These are phyloP conservation scores for Botrytis cinerea DNA, from an alignment of 2,329 filamentous ascomycete species.

Conservation along the genomic window DNA sequence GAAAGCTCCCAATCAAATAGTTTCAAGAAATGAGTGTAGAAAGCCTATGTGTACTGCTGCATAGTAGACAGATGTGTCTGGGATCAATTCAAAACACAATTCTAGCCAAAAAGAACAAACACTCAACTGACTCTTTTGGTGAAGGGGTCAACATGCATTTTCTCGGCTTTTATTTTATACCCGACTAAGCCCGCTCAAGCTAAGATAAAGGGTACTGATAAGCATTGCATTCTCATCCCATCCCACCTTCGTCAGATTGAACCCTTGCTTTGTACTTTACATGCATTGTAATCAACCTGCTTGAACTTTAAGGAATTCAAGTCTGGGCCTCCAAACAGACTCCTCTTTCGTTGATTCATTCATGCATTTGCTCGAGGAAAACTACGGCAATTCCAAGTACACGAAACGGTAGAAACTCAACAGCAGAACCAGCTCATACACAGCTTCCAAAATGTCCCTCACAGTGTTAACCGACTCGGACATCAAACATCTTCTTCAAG, in stretches of 20 bases:
- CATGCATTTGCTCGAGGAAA: not conserved
- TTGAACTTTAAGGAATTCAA: not conserved
- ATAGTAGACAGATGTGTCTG: not conserved
- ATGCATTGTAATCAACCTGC: not conserved
- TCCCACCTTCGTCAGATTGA: not conserved
- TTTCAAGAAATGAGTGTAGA: not conserved
- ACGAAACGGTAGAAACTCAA: not conserved
- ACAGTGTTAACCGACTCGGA: conserved; percentile 60
- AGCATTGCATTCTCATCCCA: conserved; percentile 9
- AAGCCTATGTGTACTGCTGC: not conserved
- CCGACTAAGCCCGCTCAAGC: not conserved
- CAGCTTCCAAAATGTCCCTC: conserved; percentile 50
- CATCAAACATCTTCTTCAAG: conserved; percentile 56
- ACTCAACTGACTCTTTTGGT: not conserved
- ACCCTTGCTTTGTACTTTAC: conserved; percentile 5
- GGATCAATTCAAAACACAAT: not conserved
- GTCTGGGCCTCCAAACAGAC: not conserved
- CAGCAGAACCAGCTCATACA: not conserved
- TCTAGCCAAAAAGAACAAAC: not conserved
- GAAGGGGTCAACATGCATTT: not conserved
- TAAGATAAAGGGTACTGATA: conserved; percentile 8
- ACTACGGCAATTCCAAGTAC: not conserved
- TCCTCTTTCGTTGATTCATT: not conserved
- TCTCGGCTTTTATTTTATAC: not conserved
- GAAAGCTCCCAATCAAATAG: not conserved